Percentiles rank a stretch among this genome's conserved stretches.
Conservation (phyloP, 1,284 basidiomycete genomes). For the Tylopilus orsonianus region DNA sequence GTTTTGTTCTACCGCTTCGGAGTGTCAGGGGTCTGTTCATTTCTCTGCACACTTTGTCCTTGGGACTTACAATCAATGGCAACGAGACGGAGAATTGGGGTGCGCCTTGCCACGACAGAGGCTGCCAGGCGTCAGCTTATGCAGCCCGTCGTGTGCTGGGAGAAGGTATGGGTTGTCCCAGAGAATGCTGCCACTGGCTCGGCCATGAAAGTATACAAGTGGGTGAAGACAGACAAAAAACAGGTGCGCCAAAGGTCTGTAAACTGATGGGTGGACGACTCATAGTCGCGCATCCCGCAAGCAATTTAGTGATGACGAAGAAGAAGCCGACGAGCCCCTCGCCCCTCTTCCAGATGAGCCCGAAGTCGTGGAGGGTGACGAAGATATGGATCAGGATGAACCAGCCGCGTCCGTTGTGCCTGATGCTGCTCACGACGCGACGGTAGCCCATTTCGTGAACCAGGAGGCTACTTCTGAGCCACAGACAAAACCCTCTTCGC, state of each 20-base stretch:
- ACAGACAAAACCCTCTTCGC: conserved; percentile 60
- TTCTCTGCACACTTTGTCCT: not conserved
- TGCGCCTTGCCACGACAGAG: conserved; percentile 72
- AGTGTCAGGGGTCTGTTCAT: conserved; percentile 24
- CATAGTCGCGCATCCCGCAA: conserved; percentile 30
- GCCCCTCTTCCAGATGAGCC: conserved; percentile 74
- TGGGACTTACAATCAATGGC: conserved; percentile 58
- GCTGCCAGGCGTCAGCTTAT: conserved; percentile 76
- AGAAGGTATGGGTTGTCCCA: conserved; percentile 63
- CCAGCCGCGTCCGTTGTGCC: conserved; percentile 50
- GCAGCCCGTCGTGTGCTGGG: conserved; percentile 79
- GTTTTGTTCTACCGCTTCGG: not conserved
- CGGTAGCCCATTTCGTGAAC: conserved; percentile 35
- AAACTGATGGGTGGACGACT: conserved; percentile 1
- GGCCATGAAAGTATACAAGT: conserved; percentile 65
- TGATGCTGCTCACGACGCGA: conserved; percentile 32
- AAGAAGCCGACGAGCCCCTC: conserved; percentile 69
- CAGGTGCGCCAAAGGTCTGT: conserved; percentile 49
- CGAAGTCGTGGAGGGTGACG: conserved; percentile 60
- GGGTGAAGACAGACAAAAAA: conserved; percentile 71
- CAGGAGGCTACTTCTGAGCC: conserved; percentile 42
- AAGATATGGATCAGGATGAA: conserved; percentile 67
- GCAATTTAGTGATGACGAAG: conserved; percentile 83
- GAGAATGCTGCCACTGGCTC: conserved; percentile 53
- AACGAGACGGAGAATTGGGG: conserved; percentile 69